phyloP scores from a whole-genome alignment of 495 filamentous ascomycete species.

The Podospora conica region DNA sequence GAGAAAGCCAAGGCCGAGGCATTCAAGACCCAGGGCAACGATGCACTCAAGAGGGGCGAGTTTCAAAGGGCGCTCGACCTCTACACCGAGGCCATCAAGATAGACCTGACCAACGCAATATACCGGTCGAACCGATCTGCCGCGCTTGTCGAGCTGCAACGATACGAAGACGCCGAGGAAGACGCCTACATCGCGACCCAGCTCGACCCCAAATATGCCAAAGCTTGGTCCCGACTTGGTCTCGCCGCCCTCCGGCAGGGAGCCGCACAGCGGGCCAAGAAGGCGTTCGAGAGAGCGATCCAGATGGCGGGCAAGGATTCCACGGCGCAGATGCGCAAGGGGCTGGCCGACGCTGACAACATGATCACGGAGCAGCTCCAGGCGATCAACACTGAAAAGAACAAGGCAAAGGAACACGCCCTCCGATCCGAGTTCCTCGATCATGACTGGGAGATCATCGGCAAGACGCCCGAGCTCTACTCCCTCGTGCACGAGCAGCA shows the following conservation, averaged over 20 bases:
- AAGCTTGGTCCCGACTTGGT: neutral
- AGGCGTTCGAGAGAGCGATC: neutral
- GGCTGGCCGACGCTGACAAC: neutral
- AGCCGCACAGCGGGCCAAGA: neutral
- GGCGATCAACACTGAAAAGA: neutral
- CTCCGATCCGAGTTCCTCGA: neutral
- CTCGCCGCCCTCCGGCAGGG: neutral
- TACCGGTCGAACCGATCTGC: neutral
- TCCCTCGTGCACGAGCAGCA: neutral
- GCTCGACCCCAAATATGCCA: neutral
- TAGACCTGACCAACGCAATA: constrained; percentile 1
- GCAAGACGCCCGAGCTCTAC: neutral
- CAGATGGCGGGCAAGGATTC: neutral
- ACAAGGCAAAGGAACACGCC: neutral
- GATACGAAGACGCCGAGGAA: neutral
- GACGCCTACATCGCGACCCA: neutral
- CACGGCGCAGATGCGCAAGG: neutral
- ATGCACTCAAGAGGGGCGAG: neutral
- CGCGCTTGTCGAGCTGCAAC: neutral
- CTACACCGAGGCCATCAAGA: constrained; percentile 1
- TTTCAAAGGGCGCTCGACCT: neutral
- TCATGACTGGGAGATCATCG: neutral
- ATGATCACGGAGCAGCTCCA: neutral
- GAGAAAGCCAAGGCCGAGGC: neutral
- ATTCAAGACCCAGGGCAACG: constrained; percentile 1